Conservation (phyloP, 1,284 basidiomycete genomes). For the Nidula niveotomentosa region DNA sequence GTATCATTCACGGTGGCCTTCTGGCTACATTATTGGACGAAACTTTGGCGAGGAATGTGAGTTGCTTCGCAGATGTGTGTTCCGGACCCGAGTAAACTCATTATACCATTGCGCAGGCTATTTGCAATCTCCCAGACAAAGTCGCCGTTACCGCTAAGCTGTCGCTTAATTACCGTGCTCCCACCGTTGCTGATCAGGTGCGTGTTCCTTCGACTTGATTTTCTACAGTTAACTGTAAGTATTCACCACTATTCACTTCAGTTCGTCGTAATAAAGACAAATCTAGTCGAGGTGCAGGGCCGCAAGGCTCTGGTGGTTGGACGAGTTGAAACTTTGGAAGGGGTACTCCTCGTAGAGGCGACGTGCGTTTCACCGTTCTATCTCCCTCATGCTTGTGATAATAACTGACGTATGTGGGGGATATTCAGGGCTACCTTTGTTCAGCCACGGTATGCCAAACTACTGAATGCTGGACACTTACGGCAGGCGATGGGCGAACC, state of each 20-base stretch:
- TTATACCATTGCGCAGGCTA: constrained; percentile 50
- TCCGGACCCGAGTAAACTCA: not conserved
- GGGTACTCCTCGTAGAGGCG: constrained; percentile 80
- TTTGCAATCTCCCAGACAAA: constrained; percentile 82
- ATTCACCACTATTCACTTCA: constrained; percentile 18
- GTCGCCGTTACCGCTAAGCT: constrained; percentile 93
- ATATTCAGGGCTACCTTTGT: constrained; percentile 68
- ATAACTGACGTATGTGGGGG: not conserved
- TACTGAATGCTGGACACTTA: constrained; percentile 53
- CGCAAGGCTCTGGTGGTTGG: constrained; percentile 78
- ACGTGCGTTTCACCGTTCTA: constrained; percentile 43
- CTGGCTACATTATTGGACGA: constrained; percentile 92
- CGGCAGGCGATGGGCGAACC: constrained; percentile 51
- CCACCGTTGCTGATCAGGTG: constrained; percentile 84
- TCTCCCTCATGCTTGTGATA: not conserved
- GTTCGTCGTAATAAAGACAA: constrained; percentile 74
- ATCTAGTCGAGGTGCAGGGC: constrained; percentile 65
- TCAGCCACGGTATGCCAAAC: constrained; percentile 81
- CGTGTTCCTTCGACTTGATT: constrained; percentile 6
- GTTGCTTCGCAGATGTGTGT: constrained; percentile 30
- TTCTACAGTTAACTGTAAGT: too few relatives aligned
- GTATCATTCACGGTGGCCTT: constrained; percentile 92
- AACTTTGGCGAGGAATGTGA: constrained; percentile 77
- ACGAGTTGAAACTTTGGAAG: constrained; percentile 74
- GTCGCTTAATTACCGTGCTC: constrained; percentile 75